Evolutionary conservation across 2,329 filamentous ascomycete genomes (phyloP), one percentile per base, ranked within the genome.

Genomic region (Penicillium sp.): DNA sequence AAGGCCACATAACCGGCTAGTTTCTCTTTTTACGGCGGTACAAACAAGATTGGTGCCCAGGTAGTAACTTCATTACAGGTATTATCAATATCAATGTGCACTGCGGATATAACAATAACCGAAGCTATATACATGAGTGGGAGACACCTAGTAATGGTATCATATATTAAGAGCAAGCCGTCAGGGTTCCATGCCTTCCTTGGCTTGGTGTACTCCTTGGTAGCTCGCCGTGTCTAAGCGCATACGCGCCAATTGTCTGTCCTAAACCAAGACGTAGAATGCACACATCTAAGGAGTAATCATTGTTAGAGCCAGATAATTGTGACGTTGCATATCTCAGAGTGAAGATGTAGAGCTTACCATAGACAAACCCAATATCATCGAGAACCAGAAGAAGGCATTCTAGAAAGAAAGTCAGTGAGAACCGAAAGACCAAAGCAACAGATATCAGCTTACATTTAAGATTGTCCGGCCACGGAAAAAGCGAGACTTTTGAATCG

Each of bases 361-460:
- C 83, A 93, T 77, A 59, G 88, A 89, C 57, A 96, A 75, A 0
- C 92, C 92, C 47, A 94, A 69, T 62, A 96, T 91, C 90, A 96
- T 96, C 25, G 88, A 91, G 67, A 85, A 87, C 92, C 92, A 96
- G 70, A 96, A 96, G 59, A 89, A 87, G 25, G 91, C 85, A 65
- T 95, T 95, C 77, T 80, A 42, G 19, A 55, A 28, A 19, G 2
- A n/a, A 30, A 60, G 43, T 40, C 37, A 30, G 10, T 9, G 9
- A 22, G 10, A 12, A 12, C 11, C n/a, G 16, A 9, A 2, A 14
- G 17, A 36, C 12, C 9, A 11, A 43, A 28, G 36, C 22, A 44
- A 28, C 8, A 35, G 22, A 28, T 31, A 14, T 10, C 5, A 12
- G 66, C 72, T 64, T 64, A 82, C 80, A 69, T 97, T 97, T 55